These are phyloP conservation scores for Aureobasidium uvarum DNA, from an alignment of 2,329 filamentous ascomycete genomes.

Conservation along the genomic window DNA sequence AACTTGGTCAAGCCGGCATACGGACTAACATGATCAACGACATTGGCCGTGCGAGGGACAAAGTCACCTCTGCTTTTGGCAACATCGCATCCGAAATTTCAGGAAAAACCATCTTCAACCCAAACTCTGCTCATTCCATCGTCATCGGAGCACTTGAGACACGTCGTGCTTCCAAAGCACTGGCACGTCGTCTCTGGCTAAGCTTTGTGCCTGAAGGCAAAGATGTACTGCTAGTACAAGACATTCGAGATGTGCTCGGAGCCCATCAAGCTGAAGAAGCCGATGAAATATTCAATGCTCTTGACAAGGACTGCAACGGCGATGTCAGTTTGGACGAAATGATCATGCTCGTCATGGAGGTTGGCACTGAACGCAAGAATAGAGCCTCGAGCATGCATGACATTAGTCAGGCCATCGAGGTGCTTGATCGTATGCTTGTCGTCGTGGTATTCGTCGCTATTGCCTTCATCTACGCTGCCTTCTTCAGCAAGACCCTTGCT, in stretches of 20 bases:
- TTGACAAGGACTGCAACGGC: conserved; percentile 39
- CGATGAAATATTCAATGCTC: conserved; percentile 36
- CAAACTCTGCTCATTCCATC: conserved; percentile 34
- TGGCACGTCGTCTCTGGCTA: conserved; percentile 39
- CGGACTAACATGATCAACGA: conserved; percentile 67
- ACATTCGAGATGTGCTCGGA: conserved; percentile 37
- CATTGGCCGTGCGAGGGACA: conserved; percentile 69
- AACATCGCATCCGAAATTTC: conserved; percentile 84
- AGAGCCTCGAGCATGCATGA: conserved; percentile 38
- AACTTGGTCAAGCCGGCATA: conserved; percentile 48
- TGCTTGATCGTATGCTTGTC: conserved; percentile 38
- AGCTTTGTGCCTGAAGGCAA: conserved; percentile 36
- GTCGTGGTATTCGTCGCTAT: conserved; percentile 35
- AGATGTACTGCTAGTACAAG: conserved; percentile 33
- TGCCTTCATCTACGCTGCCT: conserved; percentile 38
- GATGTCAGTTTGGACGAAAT: conserved; percentile 41
- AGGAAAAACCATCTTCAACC: conserved; percentile 74
- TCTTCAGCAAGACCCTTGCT: conserved; percentile 36
- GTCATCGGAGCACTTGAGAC: conserved; percentile 37
- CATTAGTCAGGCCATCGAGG: conserved; percentile 39
- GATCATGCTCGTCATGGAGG: conserved; percentile 35
- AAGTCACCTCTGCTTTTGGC: conserved; percentile 78
- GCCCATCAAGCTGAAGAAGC: conserved; percentile 32
- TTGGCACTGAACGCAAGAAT: conserved; percentile 36
- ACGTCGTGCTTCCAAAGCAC: conserved; percentile 35